phyloP scores from a whole-genome alignment of 192 early-diverging fungal genomes.

The Coemansia sp. region DNA sequence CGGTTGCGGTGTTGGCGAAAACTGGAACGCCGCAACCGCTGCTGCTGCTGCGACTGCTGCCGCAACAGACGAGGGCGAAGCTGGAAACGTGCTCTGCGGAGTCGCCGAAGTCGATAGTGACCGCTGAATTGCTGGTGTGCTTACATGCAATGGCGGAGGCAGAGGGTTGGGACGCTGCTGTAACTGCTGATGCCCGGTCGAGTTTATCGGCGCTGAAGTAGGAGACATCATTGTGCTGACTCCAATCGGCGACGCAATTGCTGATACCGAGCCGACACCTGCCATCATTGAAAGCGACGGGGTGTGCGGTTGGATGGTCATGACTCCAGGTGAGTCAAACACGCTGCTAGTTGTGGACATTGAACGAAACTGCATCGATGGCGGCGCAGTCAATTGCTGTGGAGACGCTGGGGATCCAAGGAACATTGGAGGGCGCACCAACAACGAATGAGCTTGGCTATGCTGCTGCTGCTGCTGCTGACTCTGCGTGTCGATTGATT shows the following conservation, averaged over 20 bases:
- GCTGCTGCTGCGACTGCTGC: conserved; percentile 17
- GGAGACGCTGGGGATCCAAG: conserved; percentile 23
- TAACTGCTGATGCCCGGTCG: conserved; percentile 10
- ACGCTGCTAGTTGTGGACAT: conserved; percentile 24
- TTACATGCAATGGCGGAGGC: not conserved
- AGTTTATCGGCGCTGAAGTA: conserved; percentile 1
- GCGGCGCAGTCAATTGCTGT: conserved; percentile 13
- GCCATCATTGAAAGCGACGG: conserved; percentile 22
- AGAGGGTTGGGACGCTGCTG: not conserved
- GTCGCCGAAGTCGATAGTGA: not conserved
- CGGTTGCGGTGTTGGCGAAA: conserved; percentile 20
- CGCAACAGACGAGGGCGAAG: not conserved
- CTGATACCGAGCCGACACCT: conserved; percentile 6
- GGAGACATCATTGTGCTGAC: conserved; percentile 18
- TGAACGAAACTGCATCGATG: conserved; percentile 29
- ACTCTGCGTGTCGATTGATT: conserved; percentile 14
- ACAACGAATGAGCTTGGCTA: not conserved
- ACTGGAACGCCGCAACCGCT: conserved; percentile 41
- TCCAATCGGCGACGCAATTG: conserved; percentile 30
- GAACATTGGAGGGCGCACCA: conserved; percentile 12
- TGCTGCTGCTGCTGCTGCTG: conserved; percentile 10
- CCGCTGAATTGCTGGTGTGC: conserved; percentile 4
- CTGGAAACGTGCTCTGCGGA: not conserved
- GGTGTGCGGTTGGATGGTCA: conserved; percentile 9
- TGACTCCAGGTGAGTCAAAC: conserved; percentile 18